Conservation (phyloP, 371 early-diverging fungal species). For the Nematocida sp. region DNA sequence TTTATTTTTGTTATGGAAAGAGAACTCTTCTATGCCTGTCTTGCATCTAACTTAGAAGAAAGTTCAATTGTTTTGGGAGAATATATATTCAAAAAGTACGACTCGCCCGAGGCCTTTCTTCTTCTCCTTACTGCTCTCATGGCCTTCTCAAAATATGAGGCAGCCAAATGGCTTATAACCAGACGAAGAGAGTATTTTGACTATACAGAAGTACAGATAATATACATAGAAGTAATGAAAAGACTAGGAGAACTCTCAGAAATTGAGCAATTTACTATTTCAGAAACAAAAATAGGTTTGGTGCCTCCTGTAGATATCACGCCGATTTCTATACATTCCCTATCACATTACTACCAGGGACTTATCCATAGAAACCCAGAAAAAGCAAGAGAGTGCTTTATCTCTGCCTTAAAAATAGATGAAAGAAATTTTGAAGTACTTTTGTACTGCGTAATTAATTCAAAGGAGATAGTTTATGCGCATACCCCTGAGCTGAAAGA, state of each 20-base stretch:
- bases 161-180: constrained; percentile 32
- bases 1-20: constrained; percentile 33
- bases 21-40: constrained; percentile 25
- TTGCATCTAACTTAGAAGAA: constrained; percentile 36
- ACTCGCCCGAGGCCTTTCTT: constrained; percentile 24
- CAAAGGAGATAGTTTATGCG: not conserved
- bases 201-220: constrained; percentile 40
- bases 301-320: not conserved
- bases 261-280: constrained; percentile 9
- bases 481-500: not conserved
- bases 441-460: constrained; percentile 18
- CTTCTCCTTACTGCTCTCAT: constrained; percentile 26
- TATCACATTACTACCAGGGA: constrained; percentile 36
- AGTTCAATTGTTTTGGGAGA: constrained; percentile 43
- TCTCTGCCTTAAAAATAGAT: constrained; percentile 22
- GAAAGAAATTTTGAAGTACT: constrained; percentile 48
- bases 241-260: constrained; percentile 30
- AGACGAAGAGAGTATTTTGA: constrained; percentile 30
- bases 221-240: constrained; percentile 41
- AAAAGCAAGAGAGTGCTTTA: constrained; percentile 5
- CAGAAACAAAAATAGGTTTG: not conserved
- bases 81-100: constrained; percentile 11
- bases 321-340: constrained; percentile 10
- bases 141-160: constrained; percentile 4
- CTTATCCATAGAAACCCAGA: constrained; percentile 17